phyloP scores from a whole-genome alignment of 768 basidiomycete genomes.

The Zangia roseola region DNA sequence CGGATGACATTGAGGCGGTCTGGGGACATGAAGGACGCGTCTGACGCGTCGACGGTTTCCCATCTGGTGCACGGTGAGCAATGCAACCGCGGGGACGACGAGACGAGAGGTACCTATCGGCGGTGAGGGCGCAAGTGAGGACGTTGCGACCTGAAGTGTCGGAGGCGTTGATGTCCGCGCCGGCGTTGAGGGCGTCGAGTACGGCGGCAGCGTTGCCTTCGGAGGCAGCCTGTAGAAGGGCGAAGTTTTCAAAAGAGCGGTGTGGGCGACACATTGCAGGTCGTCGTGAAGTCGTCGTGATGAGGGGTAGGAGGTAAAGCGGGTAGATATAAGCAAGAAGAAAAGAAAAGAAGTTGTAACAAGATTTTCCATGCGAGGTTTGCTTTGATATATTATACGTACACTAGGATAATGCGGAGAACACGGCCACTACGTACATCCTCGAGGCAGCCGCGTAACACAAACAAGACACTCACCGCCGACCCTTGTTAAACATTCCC shows the following conservation, averaged over 20 bases:
- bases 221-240: conserved; percentile 55
- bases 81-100: not conserved
- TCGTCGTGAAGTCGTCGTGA: conserved; percentile 34
- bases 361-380: conserved; percentile 21
- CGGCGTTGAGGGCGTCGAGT: conserved; percentile 49
- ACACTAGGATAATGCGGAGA: conserved; percentile 30
- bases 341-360: conserved; percentile 8
- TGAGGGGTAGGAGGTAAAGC: conserved; percentile 6
- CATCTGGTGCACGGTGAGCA: conserved; percentile 45
- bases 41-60: conserved; percentile 65
- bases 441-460: conserved; percentile 28
- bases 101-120: conserved; percentile 55
- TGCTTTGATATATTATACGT: conserved; percentile 26
- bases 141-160: conserved; percentile 61
- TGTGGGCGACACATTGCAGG: conserved; percentile 37
- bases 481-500: conserved; percentile 4
- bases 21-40: conserved; percentile 64
- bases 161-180: conserved; percentile 67
- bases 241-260: conserved; percentile 40
- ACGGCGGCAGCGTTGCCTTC: conserved; percentile 56
- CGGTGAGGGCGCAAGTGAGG: conserved; percentile 68
- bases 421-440: conserved; percentile 1
- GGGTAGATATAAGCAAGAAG: conserved; percentile 1
- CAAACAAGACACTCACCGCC: not conserved
- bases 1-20: conserved; percentile 58